phyloP scores from a whole-genome alignment of 2,329 filamentous ascomycete genomes.

The Hymenoscyphus albidus region DNA sequence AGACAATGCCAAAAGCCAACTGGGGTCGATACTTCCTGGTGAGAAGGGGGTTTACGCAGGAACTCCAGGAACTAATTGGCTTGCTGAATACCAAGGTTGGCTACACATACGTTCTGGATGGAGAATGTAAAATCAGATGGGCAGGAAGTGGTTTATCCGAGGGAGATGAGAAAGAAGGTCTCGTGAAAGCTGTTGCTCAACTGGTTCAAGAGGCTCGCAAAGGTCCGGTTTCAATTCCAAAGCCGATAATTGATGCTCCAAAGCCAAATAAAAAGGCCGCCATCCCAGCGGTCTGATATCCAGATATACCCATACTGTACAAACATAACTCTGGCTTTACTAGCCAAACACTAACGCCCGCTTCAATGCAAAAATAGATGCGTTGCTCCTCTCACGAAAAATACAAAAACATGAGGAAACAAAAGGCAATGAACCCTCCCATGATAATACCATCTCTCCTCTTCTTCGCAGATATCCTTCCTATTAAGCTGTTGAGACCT shows the following conservation, averaged over 20 bases:
- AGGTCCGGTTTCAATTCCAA: slow-evolving; percentile 24
- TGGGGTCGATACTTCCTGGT: slow-evolving; percentile 62
- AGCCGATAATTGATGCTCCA: slow-evolving; percentile 7
- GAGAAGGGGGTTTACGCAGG: slow-evolving; percentile 53
- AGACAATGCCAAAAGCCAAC: slow-evolving; percentile 46
- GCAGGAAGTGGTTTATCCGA: slow-evolving; percentile 73
- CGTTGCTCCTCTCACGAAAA: slow-evolving; percentile 53
- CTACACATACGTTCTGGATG: slow-evolving; percentile 88
- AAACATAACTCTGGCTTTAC: slow-evolving; percentile 23
- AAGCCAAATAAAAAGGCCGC: slow-evolving; percentile 18
- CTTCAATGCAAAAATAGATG: slow-evolving; percentile 21
- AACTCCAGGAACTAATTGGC: slow-evolving; percentile 60
- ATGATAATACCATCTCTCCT: slow-evolving; percentile 92
- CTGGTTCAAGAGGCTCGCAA: slow-evolving; percentile 53
- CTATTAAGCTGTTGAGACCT: slow-evolving; percentile 87
- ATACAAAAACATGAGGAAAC: slow-evolving; percentile 81
- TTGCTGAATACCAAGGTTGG: slow-evolving; percentile 80
- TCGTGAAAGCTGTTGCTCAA: slow-evolving; percentile 61
- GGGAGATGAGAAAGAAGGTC: slow-evolving; percentile 60
- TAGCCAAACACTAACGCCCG: slow-evolving; percentile 29
- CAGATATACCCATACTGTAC: slow-evolving; percentile 33
- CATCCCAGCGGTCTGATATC: slow-evolving; percentile 22
- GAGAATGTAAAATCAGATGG: slow-evolving; percentile 87
- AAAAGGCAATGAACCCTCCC: slow-evolving; percentile 85
- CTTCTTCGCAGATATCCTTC: slow-evolving; percentile 90